These are phyloP conservation scores for Colletotrichum scovillei DNA, from an alignment of 2,329 filamentous ascomycete species.

Conservation along the genomic window DNA sequence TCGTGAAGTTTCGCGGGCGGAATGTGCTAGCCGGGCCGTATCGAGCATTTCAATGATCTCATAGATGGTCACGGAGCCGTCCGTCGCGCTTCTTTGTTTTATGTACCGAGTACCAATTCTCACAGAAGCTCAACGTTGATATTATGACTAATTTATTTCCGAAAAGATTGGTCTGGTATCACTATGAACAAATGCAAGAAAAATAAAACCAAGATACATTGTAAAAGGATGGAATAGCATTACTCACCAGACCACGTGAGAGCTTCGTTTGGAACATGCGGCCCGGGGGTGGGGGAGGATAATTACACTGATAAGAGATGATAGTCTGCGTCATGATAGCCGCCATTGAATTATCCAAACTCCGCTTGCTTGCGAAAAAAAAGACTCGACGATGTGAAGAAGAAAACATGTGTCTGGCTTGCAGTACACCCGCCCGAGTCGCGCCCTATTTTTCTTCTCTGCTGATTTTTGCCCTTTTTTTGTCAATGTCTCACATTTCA, in stretches of 20 bases:
- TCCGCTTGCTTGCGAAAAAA: constrained; percentile 6
- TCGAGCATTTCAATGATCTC: not conserved
- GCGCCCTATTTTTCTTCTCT: not conserved
- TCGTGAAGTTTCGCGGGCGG: not conserved
- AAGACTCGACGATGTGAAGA: not conserved
- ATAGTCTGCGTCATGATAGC: not conserved
- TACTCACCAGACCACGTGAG: constrained; percentile 26
- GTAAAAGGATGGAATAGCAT: constrained; percentile 7
- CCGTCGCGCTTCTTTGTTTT: too few species aligned
- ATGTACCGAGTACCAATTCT: not conserved
- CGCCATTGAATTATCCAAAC: constrained; percentile 15
- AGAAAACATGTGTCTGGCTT: constrained; percentile 16
- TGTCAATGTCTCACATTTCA: not conserved
- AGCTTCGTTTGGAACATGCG: constrained; percentile 4
- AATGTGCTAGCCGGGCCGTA: not conserved
- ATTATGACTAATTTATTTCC: not conserved
- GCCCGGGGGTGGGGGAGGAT: not conserved
- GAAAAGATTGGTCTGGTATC: not conserved
- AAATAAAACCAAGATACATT: not conserved
- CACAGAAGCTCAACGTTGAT: not conserved
- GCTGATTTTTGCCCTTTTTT: not conserved
- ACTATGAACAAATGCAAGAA: not conserved
- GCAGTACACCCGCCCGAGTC: constrained; percentile 10
- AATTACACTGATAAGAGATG: constrained; percentile 6
- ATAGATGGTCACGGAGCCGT: too few species aligned